Conservation (phyloP, 2,329 filamentous ascomycete species). For the Trichoderma brevicompactum region DNA sequence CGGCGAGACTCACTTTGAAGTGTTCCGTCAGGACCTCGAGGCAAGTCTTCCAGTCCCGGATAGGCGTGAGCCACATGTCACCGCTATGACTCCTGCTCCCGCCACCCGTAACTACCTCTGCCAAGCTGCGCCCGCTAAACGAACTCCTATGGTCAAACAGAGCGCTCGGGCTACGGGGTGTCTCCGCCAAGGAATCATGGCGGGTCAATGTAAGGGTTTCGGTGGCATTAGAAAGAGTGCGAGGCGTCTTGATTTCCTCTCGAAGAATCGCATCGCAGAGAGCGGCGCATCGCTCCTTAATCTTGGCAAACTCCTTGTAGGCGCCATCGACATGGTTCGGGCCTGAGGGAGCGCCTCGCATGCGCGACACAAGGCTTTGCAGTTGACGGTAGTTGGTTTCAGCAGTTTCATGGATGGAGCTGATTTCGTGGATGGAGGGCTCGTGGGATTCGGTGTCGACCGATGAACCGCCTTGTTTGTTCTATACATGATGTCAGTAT, state of each 20-base stretch:
- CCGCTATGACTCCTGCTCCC: conserved; percentile 34
- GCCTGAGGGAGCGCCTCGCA: conserved; percentile 41
- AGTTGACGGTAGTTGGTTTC: conserved; percentile 45
- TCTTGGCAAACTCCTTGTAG: conserved; percentile 50
- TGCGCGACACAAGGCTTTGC: conserved; percentile 42
- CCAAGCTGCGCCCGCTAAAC: conserved; percentile 44
- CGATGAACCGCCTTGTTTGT: conserved; percentile 26
- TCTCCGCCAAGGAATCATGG: conserved; percentile 41
- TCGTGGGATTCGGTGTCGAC: conserved; percentile 38
- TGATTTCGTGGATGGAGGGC: conserved; percentile 37
- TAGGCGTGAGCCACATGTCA: conserved; percentile 45
- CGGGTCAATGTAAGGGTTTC: conserved; percentile 35
- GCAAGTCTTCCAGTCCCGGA: conserved; percentile 52
- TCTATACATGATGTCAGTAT: conserved; percentile 12
- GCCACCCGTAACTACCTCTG: conserved; percentile 40
- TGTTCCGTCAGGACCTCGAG: conserved; percentile 49
- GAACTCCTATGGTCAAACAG: conserved; percentile 45
- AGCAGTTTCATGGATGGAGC: conserved; percentile 37
- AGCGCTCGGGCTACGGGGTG: conserved; percentile 39
- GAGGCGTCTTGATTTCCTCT: conserved; percentile 45
- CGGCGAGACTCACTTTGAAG: conserved; percentile 47
- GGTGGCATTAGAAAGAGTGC: conserved; percentile 31
- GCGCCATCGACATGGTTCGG: conserved; percentile 49
- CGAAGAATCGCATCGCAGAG: conserved; percentile 48
- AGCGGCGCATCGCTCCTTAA: conserved; percentile 46